Percentiles rank a stretch among this genome's conserved stretches.
Conservation (phyloP, 2,329 filamentous ascomycete species). For the Sporothrix curviconia region DNA sequence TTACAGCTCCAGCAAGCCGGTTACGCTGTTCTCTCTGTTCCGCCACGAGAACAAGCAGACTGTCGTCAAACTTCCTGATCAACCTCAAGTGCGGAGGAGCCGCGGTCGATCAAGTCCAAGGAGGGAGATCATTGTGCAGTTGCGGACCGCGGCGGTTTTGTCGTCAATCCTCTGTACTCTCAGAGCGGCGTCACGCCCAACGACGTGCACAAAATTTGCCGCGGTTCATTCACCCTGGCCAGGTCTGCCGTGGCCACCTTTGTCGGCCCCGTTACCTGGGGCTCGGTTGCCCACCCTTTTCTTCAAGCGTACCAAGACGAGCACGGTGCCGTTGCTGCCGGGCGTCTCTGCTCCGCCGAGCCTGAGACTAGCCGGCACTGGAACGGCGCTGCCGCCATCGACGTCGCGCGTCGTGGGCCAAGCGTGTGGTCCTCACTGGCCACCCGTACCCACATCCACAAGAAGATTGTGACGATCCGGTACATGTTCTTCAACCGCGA, state of each 20-base stretch:
- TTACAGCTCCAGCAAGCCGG: slow-evolving; percentile 50
- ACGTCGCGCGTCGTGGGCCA: slow-evolving; percentile 79
- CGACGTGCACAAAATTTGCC: slow-evolving; percentile 94
- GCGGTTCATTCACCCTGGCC: slow-evolving; percentile 85
- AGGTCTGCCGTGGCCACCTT: slow-evolving; percentile 84
- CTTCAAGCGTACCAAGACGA: slow-evolving; percentile 59
- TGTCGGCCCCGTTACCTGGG: slow-evolving; percentile 87
- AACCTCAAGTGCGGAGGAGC: slow-evolving; percentile 72
- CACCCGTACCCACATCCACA: slow-evolving; percentile 99
- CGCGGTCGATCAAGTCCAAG: slow-evolving; percentile 78
- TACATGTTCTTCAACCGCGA: slow-evolving; percentile 99
- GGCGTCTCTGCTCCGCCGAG: slow-evolving; percentile 31
- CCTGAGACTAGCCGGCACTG: slow-evolving; percentile 74
- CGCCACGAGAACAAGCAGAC: slow-evolving; percentile 94
- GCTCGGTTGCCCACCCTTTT: slow-evolving; percentile 82
- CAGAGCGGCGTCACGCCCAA: slow-evolving; percentile 85
- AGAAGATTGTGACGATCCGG: slow-evolving; percentile 89
- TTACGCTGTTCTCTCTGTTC: slow-evolving; percentile 78
- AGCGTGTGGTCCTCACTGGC: slow-evolving; percentile 87
- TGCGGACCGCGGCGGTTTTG: slow-evolving; percentile 77
- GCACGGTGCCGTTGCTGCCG: slow-evolving; percentile 29
- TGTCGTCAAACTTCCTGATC: slow-evolving; percentile 81
- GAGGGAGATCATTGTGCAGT: slow-evolving; percentile 87
- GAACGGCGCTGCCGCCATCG: slow-evolving; percentile 74
- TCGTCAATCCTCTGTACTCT: slow-evolving; percentile 87